Base-by-base conservation (phyloP, 208 protist genomes). In the Endotrypanum monterogeii region DNA sequence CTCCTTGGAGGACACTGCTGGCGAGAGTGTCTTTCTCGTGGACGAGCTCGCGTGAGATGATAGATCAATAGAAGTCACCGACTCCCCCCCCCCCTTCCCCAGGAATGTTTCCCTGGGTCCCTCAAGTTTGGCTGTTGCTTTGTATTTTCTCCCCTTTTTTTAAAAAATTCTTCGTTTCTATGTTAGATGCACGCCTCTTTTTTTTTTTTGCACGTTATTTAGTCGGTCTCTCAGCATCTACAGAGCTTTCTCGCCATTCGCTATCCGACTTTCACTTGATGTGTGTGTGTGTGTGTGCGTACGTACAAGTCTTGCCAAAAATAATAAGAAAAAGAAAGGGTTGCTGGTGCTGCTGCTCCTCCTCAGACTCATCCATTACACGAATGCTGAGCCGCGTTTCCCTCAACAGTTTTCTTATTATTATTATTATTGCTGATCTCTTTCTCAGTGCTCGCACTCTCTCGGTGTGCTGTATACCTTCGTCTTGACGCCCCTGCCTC, bases 21-120 rank as follows among this genome's bases (percentile, higher is more conserved):
- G 89, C 20, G 91, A 96, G 80, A 96, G 91, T 74, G 83, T 96
- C 67, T 79, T 93, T 32, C 78, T 96, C 23, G 88, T 96, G 70
- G 87, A 93, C 60, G 91, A 96, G 37, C 72, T 86, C 32, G 63
- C 69, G 28, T 72, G 75, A 55, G 55, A n/a, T 23, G 28, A 74
- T 62, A 41, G 44, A 74, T 39, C 18, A 25, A 52, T 48, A 63
- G 41, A 72, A 23, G 30, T 41, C 23, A 35, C 41, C 18, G 25
- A 52, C 54, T 14, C 62, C 41, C 8, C 41, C 60, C 20, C 41
- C n/a, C 51, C 48, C 60, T 57, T 23, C 32, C 48, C n/a, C n/a
- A n/a, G n/a, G n/a, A n/a, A n/a, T n/a, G n/a, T n/a, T 44, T 57
- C 55, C 28, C 66, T 37, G 67, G 11, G 35, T 44, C 28, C 50